Evolutionary conservation across 495 filamentous ascomycete genomes (phyloP).

Genomic region (Usnea hakonensis): DNA sequence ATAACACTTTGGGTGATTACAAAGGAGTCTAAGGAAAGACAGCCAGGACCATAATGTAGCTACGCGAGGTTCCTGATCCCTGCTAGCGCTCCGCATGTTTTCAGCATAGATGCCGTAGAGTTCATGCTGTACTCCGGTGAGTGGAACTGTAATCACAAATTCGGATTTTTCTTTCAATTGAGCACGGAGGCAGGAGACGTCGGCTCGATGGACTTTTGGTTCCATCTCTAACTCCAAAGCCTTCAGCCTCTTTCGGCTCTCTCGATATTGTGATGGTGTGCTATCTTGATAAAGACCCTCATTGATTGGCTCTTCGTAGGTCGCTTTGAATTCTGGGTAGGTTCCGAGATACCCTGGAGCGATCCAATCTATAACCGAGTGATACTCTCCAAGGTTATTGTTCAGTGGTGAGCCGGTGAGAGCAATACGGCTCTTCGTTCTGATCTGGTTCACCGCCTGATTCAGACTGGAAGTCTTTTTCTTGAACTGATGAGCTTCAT

Average conservation of each 20-base stretch:
- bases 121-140: conserved; percentile 57
- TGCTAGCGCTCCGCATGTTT: conserved; percentile 25
- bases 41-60: conserved; percentile 45
- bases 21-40: conserved; percentile 52
- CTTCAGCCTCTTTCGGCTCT: conserved; percentile 55
- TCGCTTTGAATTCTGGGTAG: conserved; percentile 52
- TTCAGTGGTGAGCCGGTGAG: conserved; percentile 81
- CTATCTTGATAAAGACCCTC: conserved; percentile 63
- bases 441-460: conserved; percentile 46
- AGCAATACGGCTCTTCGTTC: conserved; percentile 67
- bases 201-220: conserved; percentile 72
- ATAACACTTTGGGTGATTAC: conserved; percentile 68
- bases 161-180: conserved; percentile 68
- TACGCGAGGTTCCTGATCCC: conserved; percentile 20
- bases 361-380: conserved; percentile 81
- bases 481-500: conserved; percentile 81
- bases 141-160: conserved; percentile 66
- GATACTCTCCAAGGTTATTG: conserved; percentile 78
- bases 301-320: conserved; percentile 66
- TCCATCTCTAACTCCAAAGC: conserved; percentile 63
- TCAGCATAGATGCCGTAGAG: conserved; percentile 56
- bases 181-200: conserved; percentile 55
- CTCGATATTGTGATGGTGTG: conserved; percentile 41
- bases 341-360: conserved; percentile 69
- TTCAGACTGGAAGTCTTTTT: conserved; percentile 48